Conservation (phyloP, 164 flowering plant species). For the Stephania cephalantha region DNA sequence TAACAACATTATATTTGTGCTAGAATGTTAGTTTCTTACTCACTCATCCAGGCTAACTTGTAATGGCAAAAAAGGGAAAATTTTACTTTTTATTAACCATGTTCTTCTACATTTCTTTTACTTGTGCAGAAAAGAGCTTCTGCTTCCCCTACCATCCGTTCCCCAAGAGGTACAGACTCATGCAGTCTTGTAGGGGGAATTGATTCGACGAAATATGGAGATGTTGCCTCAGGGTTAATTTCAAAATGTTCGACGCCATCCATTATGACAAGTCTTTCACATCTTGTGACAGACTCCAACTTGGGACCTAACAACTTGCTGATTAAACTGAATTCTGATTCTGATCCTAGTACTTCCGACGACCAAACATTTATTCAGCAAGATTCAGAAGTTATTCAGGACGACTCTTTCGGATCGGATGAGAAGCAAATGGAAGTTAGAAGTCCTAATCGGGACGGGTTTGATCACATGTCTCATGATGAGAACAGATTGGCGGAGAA, state of each 20-base stretch:
- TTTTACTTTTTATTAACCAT: too few species aligned
- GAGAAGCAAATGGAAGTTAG: slow-evolving; percentile 11
- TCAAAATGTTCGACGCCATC: slow-evolving; percentile 15
- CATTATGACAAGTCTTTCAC: slow-evolving; percentile 11
- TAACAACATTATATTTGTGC: too few species aligned
- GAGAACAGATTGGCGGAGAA: slow-evolving; percentile 18
- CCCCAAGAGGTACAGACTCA: too few species aligned
- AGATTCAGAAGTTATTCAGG: not conserved
- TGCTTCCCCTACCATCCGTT: too few species aligned
- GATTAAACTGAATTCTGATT: slow-evolving; percentile 15
- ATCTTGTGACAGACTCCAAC: slow-evolving; percentile 15
- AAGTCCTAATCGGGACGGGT: not conserved
- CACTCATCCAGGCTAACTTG: too few species aligned
- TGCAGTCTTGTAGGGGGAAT: too few species aligned
- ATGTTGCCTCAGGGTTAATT: not conserved
- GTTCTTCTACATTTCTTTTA: too few species aligned
- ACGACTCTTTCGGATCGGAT: slow-evolving; percentile 7
- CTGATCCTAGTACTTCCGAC: not conserved
- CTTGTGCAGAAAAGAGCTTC: too few species aligned
- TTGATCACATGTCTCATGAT: slow-evolving; percentile 6
- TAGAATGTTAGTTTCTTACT: too few species aligned
- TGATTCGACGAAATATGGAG: not conserved
- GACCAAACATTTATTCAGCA: slow-evolving; percentile 1
- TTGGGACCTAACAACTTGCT: slow-evolving; percentile 10
- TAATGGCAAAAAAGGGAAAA: too few species aligned